Percentiles rank a stretch among this genome's conserved stretches.
These are phyloP conservation scores for Penicillium cosmopolitanum DNA, from an alignment of 495 filamentous ascomycete species.

Conservation along the genomic window DNA sequence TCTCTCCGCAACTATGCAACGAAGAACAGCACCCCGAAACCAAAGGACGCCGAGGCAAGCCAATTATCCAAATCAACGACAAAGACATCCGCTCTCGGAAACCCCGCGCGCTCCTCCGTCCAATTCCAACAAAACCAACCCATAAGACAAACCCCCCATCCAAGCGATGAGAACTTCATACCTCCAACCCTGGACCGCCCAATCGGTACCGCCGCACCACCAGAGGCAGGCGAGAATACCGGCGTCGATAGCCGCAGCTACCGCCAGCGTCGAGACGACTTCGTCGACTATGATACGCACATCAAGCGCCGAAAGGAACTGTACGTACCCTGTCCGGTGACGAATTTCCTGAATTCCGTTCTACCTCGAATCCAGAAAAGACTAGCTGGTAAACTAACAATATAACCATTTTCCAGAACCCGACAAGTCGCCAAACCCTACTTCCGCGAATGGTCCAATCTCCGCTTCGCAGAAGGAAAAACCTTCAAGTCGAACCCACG, in stretches of 20 bases:
- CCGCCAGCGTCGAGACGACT: constrained; percentile 74
- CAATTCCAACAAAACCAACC: constrained; percentile 42
- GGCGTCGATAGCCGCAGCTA: constrained; percentile 71
- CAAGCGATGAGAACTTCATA: constrained; percentile 62
- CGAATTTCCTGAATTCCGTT: no score
- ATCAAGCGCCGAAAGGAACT: constrained; percentile 70
- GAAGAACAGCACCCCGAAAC: constrained; percentile 19
- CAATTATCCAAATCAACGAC: constrained; percentile 14
- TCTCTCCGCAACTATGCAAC: constrained; percentile 40
- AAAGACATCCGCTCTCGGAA: constrained; percentile 2
- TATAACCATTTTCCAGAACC: constrained; percentile 33
- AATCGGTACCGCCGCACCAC: constrained; percentile 76
- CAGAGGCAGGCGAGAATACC: constrained; percentile 75
- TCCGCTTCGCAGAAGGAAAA: constrained; percentile 83
- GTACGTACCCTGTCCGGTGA: constrained; percentile 44
- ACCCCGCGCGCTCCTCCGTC: constrained; percentile 15
- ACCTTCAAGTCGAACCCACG: constrained; percentile 78
- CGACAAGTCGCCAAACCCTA: constrained; percentile 75
- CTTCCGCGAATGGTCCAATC: constrained; percentile 88
- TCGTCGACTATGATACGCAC: constrained; percentile 84
- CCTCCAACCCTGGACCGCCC: constrained; percentile 75
- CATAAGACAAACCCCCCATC: constrained; percentile 26
- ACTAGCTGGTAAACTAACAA: no score
- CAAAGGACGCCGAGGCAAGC: constrained; percentile 2
- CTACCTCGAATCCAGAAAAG: no score